Evolutionary conservation across 2,329 filamentous ascomycete species (phyloP), one percentile per base, ranked within the genome.

Genomic region (Juglanconis juglandina): DNA sequence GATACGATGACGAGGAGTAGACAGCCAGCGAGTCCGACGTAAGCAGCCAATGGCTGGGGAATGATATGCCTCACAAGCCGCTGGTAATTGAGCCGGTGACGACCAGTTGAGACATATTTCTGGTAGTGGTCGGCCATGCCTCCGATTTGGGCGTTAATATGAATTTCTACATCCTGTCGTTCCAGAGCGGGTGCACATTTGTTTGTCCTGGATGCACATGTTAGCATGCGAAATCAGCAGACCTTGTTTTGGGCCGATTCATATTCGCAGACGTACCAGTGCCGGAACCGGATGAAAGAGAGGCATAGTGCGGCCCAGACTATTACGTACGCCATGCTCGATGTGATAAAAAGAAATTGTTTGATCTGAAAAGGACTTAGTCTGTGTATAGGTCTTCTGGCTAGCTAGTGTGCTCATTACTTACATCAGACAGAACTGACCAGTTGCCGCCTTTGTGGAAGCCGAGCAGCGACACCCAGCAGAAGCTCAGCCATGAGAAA

Each of bases 341-440:
- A 61, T n/a, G 59, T 54, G 11, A 61, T 44, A 6, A 61, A 61
- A n/a, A 61, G 56, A 5, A 61, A 61, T 37, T 53, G 44, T 11
- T 49, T 58, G 10, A 59, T 42, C 59, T 61, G 14, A 17, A 34
- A 2, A 10, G 4, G 3, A 24, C 24, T 24, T 24, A 24, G 24
- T 24, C 24, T 24, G 24, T 24, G 24, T 24, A 24, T 24, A 24
- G 24, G 24, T 24, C 24, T 24, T 24, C 24, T 24, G 24, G 24
- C 24, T 24, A 24, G 32, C 50, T 24, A 57, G 37, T 30, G 35
- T 17, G 7, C 3, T 8, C 4, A n/a, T 8, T 5, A 39, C 59
- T 59, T 32, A 61, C 59, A 54, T 17, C 11, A n/a, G 35, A 42
- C 32, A 55, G 24, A 24, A 11, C 3, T 1, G 5, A 0, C 55